A percentile compares a stretch with the other conserved stretches of the same genome.
phyloP scores from a whole-genome alignment of 1,284 basidiomycete genomes.

The Cutaneotrichosporon cavernicola region DNA sequence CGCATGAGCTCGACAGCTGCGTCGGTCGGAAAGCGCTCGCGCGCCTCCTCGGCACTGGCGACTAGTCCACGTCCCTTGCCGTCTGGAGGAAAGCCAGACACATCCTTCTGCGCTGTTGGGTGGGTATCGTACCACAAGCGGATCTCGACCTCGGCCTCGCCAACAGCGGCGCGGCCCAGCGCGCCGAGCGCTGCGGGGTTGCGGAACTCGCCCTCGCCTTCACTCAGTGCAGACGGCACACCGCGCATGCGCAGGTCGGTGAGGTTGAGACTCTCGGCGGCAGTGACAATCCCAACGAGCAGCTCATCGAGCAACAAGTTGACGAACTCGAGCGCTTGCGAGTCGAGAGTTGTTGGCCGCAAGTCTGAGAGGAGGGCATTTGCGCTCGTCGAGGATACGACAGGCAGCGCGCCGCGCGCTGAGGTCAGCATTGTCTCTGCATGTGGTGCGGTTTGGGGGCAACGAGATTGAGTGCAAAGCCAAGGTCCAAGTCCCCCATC shows the following conservation, averaged over 20 bases:
- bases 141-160: slow-evolving; percentile 87
- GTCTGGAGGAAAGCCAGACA: slow-evolving; percentile 34
- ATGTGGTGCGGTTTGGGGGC: neutral
- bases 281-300: slow-evolving; percentile 67
- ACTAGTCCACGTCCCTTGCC: slow-evolving; percentile 39
- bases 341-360: slow-evolving; percentile 76
- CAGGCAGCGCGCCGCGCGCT: slow-evolving; percentile 14
- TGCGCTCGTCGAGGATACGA: slow-evolving; percentile 71
- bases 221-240: slow-evolving; percentile 67
- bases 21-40: slow-evolving; percentile 35
- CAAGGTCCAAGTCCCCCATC: neutral
- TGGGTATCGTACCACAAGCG: slow-evolving; percentile 69
- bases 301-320: slow-evolving; percentile 87
- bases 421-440: neutral
- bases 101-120: slow-evolving; percentile 32
- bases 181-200: slow-evolving; percentile 40
- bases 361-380: slow-evolving; percentile 86
- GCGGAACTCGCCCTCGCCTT: neutral
- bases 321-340: slow-evolving; percentile 70
- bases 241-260: slow-evolving; percentile 67
- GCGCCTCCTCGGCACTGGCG: slow-evolving; percentile 10
- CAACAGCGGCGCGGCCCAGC: slow-evolving; percentile 81
- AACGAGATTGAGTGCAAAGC: neutral
- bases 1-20: slow-evolving; percentile 48
- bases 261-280: slow-evolving; percentile 71